Conservation (phyloP, 441 rosid genomes). For the Macaranga tanarius region DNA sequence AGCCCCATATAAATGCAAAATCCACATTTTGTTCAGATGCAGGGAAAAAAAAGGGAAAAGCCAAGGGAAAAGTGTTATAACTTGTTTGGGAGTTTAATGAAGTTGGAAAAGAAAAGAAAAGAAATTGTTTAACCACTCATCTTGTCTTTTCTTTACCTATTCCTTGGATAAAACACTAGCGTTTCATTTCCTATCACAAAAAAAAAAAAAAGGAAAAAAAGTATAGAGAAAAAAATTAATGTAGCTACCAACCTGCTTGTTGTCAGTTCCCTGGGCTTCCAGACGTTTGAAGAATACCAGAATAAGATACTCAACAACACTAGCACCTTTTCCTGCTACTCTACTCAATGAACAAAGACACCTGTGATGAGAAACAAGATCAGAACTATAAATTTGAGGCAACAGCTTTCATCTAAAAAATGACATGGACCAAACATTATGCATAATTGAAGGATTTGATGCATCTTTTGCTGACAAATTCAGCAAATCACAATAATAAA, state of each 20-base stretch:
- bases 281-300: constrained; percentile 84
- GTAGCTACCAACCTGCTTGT: constrained; percentile 73
- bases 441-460: too few relatives aligned
- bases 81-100: too few relatives aligned
- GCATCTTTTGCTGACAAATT: too few relatives aligned
- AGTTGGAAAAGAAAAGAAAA: too few relatives aligned
- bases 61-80: too few relatives aligned
- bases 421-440: neutral
- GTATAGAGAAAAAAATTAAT: neutral
- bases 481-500: too few relatives aligned
- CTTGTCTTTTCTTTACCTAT: too few relatives aligned
- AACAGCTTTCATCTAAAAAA: neutral
- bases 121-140: too few relatives aligned
- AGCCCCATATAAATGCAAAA: neutral
- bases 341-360: constrained; percentile 89
- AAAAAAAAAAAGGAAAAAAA: neutral
- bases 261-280: constrained; percentile 71
- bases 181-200: neutral
- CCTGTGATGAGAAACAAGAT: constrained; percentile 46
- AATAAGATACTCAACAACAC: constrained; percentile 79
- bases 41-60: too few relatives aligned
- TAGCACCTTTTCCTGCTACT: constrained; percentile 74
- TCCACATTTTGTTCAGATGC: too few relatives aligned
- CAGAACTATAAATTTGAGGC: constrained; percentile 19
- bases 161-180: too few relatives aligned